These are phyloP conservation scores for Musa itinerans DNA, from an alignment of 176 grass and related monocot genomes.

Conservation along the genomic window DNA sequence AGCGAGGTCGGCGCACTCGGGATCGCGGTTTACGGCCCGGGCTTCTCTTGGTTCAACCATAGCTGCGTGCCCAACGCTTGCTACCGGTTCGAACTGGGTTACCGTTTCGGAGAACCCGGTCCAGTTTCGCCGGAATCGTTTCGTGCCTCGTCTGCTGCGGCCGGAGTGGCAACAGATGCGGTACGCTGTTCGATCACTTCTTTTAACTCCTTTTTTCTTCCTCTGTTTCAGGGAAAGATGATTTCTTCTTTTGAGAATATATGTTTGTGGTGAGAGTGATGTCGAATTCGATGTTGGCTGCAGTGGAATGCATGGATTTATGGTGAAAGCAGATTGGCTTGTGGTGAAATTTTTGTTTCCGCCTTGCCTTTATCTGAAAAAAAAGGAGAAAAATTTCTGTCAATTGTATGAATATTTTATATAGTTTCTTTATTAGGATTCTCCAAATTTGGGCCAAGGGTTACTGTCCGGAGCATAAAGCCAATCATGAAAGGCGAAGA, in stretches of 20 bases:
- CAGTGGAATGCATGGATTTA: conserved; percentile 40
- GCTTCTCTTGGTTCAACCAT: conserved; percentile 95
- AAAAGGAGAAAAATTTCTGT: conserved; percentile 2
- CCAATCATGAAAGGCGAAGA: conserved; percentile 63
- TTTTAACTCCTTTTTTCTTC: neutral
- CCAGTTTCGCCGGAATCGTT: conserved; percentile 24
- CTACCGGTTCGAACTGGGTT: conserved; percentile 40
- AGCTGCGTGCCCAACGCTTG: conserved; percentile 71
- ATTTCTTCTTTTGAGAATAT: conserved; percentile 7
- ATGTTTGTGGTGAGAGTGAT: conserved; percentile 9
- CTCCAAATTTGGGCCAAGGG: conserved; percentile 52
- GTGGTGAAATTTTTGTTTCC: conserved; percentile 29
- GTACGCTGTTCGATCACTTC: conserved; percentile 21
- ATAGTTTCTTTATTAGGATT: conserved; percentile 27
- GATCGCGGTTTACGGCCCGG: conserved; percentile 55
- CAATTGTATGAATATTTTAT: conserved; percentile 2
- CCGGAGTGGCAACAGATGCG: conserved; percentile 20
- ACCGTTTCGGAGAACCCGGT: conserved; percentile 7
- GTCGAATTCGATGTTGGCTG: conserved; percentile 28
- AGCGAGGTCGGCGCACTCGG: conserved; percentile 39
- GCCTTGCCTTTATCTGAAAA: conserved; percentile 9
- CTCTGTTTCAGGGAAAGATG: neutral
- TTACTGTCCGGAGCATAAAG: conserved; percentile 59
- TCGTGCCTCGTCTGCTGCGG: conserved; percentile 28
- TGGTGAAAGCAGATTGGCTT: conserved; percentile 21